phyloP scores from a whole-genome alignment of 441 rosid species.

The Corymbia calophylla region DNA sequence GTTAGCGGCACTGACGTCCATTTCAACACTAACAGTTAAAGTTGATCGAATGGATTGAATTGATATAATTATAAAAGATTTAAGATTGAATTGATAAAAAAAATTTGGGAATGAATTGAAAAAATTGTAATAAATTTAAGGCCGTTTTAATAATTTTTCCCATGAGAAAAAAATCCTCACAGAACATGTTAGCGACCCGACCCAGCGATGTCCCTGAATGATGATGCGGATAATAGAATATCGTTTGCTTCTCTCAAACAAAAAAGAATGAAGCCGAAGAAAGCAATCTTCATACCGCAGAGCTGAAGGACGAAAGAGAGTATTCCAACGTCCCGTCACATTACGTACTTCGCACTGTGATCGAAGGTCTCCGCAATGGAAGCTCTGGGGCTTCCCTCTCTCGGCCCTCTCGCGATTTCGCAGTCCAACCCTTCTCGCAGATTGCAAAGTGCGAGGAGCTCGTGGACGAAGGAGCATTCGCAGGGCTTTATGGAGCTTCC shows the following conservation, averaged over 20 bases:
- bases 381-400: slow-evolving; percentile 43
- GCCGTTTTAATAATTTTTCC: no score
- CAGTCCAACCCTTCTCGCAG: slow-evolving; percentile 6
- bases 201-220: neutral
- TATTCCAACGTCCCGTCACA: neutral
- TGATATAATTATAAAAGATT: no score
- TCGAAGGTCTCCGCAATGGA: slow-evolving; percentile 27
- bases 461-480: slow-evolving; percentile 8
- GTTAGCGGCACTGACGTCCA: no score
- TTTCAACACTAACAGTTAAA: no score
- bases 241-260: neutral
- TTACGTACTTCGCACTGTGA: neutral
- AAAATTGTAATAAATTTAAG: no score
- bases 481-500: slow-evolving; percentile 15
- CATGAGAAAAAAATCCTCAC: neutral
- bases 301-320: neutral
- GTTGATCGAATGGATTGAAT: no score
- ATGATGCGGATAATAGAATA: neutral
- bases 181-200: neutral
- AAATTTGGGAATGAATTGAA: no score
- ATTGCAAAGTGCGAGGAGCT: slow-evolving; percentile 8
- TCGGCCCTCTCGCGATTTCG: slow-evolving; percentile 23
- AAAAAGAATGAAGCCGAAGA: neutral
- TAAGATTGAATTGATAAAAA: no score
- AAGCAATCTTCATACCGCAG: neutral